Evolutionary conservation across 1,284 basidiomycete species (phyloP).

Genomic region (Austroboletus novae-zelandiae): DNA sequence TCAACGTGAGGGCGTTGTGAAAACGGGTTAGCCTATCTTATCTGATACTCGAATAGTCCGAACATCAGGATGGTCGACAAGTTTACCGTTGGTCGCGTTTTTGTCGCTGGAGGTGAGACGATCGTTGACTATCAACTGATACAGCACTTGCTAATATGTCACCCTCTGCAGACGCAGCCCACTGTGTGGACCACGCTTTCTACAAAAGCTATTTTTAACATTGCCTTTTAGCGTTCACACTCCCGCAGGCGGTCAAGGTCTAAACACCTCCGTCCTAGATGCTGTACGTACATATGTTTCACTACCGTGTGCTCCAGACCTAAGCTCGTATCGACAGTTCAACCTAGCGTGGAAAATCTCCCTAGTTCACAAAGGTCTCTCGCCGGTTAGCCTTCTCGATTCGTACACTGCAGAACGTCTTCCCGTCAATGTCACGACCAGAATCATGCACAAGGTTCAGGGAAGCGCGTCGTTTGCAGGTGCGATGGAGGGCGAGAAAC

Average conservation of each 20-base stretch:
- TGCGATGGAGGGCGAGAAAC: conserved; percentile 9
- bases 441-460: not conserved
- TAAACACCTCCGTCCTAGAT: conserved; percentile 42
- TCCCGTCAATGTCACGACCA: conserved; percentile 37
- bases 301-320: too few relatives aligned
- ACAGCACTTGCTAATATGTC: not conserved
- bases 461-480: not conserved
- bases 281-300: conserved; percentile 23
- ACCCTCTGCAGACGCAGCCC: conserved; percentile 16
- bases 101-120: conserved; percentile 35
- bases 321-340: conserved; percentile 19
- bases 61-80: conserved; percentile 35
- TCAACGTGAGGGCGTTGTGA: conserved; percentile 17
- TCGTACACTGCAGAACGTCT: conserved; percentile 38
- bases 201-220: not conserved
- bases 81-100: conserved; percentile 33
- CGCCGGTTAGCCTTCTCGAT: conserved; percentile 30
- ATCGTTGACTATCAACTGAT: conserved; percentile 10
- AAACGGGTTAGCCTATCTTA: not conserved
- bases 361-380: conserved; percentile 36
- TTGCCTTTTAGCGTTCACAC: conserved; percentile 38
- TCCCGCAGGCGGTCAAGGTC: conserved; percentile 44
- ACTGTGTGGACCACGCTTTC: conserved; percentile 7
- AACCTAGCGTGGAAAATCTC: conserved; percentile 45
- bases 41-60: conserved; percentile 15